Evolutionary conservation across 2,329 filamentous ascomycete genomes (phyloP).

Genomic region (Curvularia sp.): DNA sequence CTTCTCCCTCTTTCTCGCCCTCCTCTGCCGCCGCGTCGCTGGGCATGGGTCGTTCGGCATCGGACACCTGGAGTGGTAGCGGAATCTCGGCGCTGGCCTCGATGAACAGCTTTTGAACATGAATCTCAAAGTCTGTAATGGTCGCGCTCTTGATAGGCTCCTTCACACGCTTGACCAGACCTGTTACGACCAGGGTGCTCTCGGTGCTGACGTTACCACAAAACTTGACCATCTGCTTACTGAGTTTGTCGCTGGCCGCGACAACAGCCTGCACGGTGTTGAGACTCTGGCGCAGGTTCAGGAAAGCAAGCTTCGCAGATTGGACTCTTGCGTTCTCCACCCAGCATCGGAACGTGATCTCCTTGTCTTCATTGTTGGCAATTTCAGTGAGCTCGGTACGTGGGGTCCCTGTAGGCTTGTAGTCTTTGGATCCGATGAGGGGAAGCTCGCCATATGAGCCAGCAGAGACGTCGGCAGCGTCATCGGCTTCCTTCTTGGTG

Average conservation of each 20-base stretch:
- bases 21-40: conserved; percentile 57
- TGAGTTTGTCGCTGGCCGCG: conserved; percentile 67
- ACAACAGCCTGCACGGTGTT: conserved; percentile 85
- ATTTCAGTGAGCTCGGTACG: conserved; percentile 64
- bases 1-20: conserved; percentile 60
- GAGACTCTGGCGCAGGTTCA: conserved; percentile 79
- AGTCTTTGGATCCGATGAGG: conserved; percentile 62
- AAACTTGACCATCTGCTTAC: conserved; percentile 95
- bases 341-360: conserved; percentile 77
- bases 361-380: conserved; percentile 49
- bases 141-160: conserved; percentile 89
- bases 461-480: conserved; percentile 70
- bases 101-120: conserved; percentile 84
- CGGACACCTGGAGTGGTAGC: conserved; percentile 66
- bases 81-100: conserved; percentile 69
- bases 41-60: conserved; percentile 60
- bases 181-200: conserved; percentile 83
- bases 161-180: conserved; percentile 78
- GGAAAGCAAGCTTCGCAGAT: conserved; percentile 88
- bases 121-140: conserved; percentile 82
- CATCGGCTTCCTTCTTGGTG: conserved; percentile 66
- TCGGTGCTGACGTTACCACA: conserved; percentile 76
- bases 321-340: conserved; percentile 89
- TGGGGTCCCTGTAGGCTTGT: conserved; percentile 61
- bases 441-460: conserved; percentile 81